Percentiles rank a stretch among this genome's conserved stretches.
Conservation (phyloP, 306 rosid species). For the Vachellia collinsii region DNA sequence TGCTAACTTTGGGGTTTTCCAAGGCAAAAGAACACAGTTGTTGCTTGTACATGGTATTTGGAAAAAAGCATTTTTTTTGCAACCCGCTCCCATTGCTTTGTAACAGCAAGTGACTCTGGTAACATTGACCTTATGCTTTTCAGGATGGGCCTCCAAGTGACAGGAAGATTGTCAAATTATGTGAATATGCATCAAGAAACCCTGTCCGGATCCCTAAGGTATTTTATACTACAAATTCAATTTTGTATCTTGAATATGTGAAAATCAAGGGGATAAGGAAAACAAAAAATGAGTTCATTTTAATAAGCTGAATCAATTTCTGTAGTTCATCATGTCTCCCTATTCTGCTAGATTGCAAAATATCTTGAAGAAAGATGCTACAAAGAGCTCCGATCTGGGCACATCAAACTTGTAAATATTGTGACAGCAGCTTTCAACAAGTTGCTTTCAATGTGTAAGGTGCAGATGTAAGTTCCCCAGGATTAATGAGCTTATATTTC, state of each 20-base stretch:
- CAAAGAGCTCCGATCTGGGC: slow-evolving; percentile 80
- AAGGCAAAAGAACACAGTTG: neutral
- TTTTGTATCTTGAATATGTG: neutral
- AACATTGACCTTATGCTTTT: slow-evolving; percentile 26
- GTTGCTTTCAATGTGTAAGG: slow-evolving; percentile 82
- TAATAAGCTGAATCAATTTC: slow-evolving; percentile 31
- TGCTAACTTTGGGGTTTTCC: neutral
- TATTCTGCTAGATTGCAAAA: slow-evolving; percentile 71
- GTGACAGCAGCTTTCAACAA: slow-evolving; percentile 75
- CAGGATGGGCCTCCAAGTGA: slow-evolving; percentile 87
- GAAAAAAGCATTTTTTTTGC: neutral
- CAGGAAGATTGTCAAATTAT: slow-evolving; percentile 83
- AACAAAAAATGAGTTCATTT: neutral
- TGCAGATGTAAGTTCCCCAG: slow-evolving; percentile 82
- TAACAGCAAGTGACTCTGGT: slow-evolving; percentile 22
- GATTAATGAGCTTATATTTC: slow-evolving; percentile 25
- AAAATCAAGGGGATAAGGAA: neutral
- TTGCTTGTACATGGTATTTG: neutral
- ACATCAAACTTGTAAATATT: slow-evolving; percentile 65
- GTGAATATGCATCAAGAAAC: slow-evolving; percentile 92
- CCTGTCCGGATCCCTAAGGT: slow-evolving; percentile 97
- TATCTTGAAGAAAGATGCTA: slow-evolving; percentile 94
- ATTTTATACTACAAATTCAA: slow-evolving; percentile 28
- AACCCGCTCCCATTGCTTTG: neutral
- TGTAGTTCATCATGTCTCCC: slow-evolving; percentile 33